Evolutionary conservation across 2,329 filamentous ascomycete species (phyloP).

Genomic region (Madurella fahalii): DNA sequence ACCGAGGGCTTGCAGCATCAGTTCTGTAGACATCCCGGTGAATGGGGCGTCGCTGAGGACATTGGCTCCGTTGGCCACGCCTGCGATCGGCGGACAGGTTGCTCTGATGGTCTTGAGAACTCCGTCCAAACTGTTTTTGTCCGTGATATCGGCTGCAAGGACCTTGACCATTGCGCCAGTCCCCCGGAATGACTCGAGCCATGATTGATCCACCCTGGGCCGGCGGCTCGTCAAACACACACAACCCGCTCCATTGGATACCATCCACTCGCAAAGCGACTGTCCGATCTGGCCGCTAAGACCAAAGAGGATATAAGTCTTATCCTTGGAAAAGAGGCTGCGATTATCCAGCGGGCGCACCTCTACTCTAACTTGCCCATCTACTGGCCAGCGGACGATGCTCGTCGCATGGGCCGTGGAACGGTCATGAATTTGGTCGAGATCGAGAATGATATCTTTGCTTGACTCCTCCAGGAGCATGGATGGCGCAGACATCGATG

Average conservation of each 20-base stretch:
- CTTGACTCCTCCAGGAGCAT: no score
- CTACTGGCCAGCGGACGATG: no score
- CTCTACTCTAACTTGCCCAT: no score
- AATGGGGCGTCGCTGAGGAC: constrained; percentile 32
- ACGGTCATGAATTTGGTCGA: no score
- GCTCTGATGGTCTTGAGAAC: not conserved
- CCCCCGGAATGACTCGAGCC: constrained; percentile 22
- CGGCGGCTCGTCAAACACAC: constrained; percentile 39
- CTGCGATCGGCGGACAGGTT: constrained; percentile 31
- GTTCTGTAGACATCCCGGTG: constrained; percentile 21
- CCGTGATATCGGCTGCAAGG: constrained; percentile 21
- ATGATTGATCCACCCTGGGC: constrained; percentile 30
- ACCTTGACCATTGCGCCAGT: constrained; percentile 14
- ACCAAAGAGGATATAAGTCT: constrained; percentile 34
- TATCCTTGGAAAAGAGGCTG: constrained; percentile 23
- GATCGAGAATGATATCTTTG: no score
- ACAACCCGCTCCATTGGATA: constrained; percentile 33
- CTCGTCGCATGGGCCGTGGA: no score
- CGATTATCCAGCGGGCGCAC: not conserved
- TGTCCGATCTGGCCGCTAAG: constrained; percentile 34
- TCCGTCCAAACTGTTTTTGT: constrained; percentile 2
- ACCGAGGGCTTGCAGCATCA: constrained; percentile 20
- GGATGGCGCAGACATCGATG: no score
- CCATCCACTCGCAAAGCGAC: constrained; percentile 40
- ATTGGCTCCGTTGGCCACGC: constrained; percentile 38